phyloP scores from a whole-genome alignment of 306 rosid species.

The Prunus persica region Prunus_persica_NCBIv2 NC_034016.1:14563001-14563500 shows the following conservation, averaged over 20 bases:
- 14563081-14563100: constrained; percentile 1
- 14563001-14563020: no score
- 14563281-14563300: not conserved
- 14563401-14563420: not conserved
- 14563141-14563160: constrained; percentile 49
- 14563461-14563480: no score
- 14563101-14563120: constrained; percentile 66
- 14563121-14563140: constrained; percentile 71
- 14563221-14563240: no score
- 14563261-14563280: not conserved
- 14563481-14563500: no score
- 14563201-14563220: constrained; percentile 67
- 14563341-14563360: no score
- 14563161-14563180: no score
- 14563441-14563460: not conserved
- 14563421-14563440: not conserved
- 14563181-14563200: constrained; percentile 32
- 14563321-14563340: not conserved
- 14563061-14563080: no score
- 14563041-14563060: no score
- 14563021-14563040: no score
- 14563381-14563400: not conserved
- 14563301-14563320: not conserved
- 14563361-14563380: not conserved
- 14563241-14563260: not conserved